Evolutionary conservation across 306 rosid genomes (phyloP).

Genomic region (Dicorynia guianensis): DNA sequence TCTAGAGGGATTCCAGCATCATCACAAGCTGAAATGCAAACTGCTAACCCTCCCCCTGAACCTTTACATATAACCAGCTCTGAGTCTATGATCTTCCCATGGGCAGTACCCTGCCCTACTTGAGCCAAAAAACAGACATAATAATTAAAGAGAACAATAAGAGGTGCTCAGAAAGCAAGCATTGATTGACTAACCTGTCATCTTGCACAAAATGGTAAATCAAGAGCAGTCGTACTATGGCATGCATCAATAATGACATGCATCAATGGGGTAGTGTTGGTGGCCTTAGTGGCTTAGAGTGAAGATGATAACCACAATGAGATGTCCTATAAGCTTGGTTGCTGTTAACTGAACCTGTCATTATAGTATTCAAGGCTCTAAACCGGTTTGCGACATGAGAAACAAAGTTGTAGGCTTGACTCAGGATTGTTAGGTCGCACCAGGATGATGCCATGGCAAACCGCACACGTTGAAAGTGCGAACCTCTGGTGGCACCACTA

Average conservation of each 20-base stretch:
- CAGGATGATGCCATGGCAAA: conserved; percentile 51
- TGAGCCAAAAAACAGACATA: too few species aligned
- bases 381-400: conserved; percentile 40
- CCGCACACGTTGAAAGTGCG: conserved; percentile 44
- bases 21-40: conserved; percentile 62
- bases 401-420: conserved; percentile 39
- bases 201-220: too few species aligned
- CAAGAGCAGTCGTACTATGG: too few species aligned
- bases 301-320: conserved; percentile 10
- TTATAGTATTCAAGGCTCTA: conserved; percentile 42
- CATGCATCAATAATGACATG: too few species aligned
- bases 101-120: too few species aligned
- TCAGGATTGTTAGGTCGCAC: conserved; percentile 23
- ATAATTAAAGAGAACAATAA: too few species aligned
- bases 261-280: conserved; percentile 10
- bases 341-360: conserved; percentile 33
- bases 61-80: too few species aligned
- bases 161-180: too few species aligned
- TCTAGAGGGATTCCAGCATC: conserved; percentile 55
- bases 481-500: conserved; percentile 45
- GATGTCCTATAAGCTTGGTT: conserved; percentile 27
- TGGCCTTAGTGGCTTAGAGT: conserved; percentile 36
- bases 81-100: too few species aligned
- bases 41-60: too few species aligned
- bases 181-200: too few species aligned